Percentiles rank a stretch among this genome's conserved stretches.
Conservation (phyloP, 805 yeast species). For the Kluyveromyces nonfermentans region DNA sequence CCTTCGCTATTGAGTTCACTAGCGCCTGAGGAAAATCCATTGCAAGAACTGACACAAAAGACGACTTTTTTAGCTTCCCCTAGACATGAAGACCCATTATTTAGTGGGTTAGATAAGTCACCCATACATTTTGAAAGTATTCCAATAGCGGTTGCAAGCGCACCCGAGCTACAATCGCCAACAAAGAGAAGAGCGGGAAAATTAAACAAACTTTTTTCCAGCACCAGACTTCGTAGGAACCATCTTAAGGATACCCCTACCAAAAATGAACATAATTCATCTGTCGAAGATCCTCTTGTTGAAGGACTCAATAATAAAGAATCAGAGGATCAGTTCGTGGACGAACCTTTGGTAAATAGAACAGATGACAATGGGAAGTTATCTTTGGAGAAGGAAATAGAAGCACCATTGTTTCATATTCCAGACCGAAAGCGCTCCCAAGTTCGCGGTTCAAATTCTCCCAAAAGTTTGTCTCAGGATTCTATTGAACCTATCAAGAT, state of each 20-base stretch:
- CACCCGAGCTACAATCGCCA: slow-evolving; percentile 27
- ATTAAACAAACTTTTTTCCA: slow-evolving; percentile 37
- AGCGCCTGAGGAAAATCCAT: slow-evolving; percentile 28
- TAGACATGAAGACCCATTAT: slow-evolving; percentile 28
- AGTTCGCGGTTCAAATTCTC: slow-evolving; percentile 1
- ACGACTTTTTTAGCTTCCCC: slow-evolving; percentile 23
- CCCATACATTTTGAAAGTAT: slow-evolving; percentile 13
- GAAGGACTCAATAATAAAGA: slow-evolving; percentile 27
- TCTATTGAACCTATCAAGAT: slow-evolving; percentile 38
- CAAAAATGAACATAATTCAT: slow-evolving; percentile 15
- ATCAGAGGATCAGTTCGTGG: slow-evolving; percentile 22
- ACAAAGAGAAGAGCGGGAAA: slow-evolving; percentile 28
- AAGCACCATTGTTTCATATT: slow-evolving; percentile 20
- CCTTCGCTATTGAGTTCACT: slow-evolving; percentile 16
- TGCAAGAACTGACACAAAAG: slow-evolving; percentile 37
- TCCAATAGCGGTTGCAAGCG: slow-evolving; percentile 9
- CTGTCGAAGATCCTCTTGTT: slow-evolving; percentile 21
- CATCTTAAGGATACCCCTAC: slow-evolving; percentile 12
- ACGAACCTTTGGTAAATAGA: slow-evolving; percentile 26
- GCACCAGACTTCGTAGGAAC: slow-evolving; percentile 38
- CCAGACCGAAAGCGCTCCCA: slow-evolving; percentile 8
- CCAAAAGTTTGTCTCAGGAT: not conserved
- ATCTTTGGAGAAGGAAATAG: slow-evolving; percentile 10
- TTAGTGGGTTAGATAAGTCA: slow-evolving; percentile 20
- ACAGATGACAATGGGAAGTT: slow-evolving; percentile 9